phyloP scores from a whole-genome alignment of 768 basidiomycete genomes.

The Amanita exitialis region DNA sequence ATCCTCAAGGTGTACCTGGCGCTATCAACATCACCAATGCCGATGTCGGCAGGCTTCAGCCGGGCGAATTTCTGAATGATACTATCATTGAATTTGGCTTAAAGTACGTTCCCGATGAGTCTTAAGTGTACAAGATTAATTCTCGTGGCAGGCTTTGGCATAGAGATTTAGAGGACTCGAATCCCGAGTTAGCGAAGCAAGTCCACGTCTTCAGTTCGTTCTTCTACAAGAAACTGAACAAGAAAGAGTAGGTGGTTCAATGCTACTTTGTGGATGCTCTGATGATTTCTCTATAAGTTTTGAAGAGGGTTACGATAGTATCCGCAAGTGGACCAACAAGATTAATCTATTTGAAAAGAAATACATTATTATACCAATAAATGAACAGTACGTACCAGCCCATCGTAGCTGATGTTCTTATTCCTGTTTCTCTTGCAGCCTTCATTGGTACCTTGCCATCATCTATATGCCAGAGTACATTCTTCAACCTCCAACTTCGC shows the following conservation, averaged over 20 bases:
- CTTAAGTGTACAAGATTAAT: neutral
- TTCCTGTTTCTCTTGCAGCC: constrained; percentile 29
- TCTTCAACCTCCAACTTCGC: constrained; percentile 27
- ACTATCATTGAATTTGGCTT: constrained; percentile 94
- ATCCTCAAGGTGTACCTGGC: constrained; percentile 59
- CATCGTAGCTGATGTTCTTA: neutral
- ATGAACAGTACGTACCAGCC: constrained; percentile 64
- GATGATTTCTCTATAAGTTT: constrained; percentile 18
- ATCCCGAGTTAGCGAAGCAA: constrained; percentile 58
- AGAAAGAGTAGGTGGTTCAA: constrained; percentile 39
- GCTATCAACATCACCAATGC: constrained; percentile 75
- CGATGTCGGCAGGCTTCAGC: constrained; percentile 64
- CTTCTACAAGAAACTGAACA: constrained; percentile 91
- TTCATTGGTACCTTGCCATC: constrained; percentile 96
- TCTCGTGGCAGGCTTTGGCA: constrained; percentile 53
- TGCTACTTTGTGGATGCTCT: neutral
- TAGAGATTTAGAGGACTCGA: constrained; percentile 36
- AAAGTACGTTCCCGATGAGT: constrained; percentile 46
- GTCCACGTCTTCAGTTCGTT: constrained; percentile 94
- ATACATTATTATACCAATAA: constrained; percentile 92
- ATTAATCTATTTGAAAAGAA: constrained; percentile 85
- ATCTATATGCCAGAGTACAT: constrained; percentile 74
- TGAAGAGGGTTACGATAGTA: constrained; percentile 69
- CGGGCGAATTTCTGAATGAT: constrained; percentile 89
- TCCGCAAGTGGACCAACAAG: constrained; percentile 91